phyloP scores from a whole-genome alignment of 2,329 filamentous ascomycete genomes.

The Ceratocystis colombiana region DNA sequence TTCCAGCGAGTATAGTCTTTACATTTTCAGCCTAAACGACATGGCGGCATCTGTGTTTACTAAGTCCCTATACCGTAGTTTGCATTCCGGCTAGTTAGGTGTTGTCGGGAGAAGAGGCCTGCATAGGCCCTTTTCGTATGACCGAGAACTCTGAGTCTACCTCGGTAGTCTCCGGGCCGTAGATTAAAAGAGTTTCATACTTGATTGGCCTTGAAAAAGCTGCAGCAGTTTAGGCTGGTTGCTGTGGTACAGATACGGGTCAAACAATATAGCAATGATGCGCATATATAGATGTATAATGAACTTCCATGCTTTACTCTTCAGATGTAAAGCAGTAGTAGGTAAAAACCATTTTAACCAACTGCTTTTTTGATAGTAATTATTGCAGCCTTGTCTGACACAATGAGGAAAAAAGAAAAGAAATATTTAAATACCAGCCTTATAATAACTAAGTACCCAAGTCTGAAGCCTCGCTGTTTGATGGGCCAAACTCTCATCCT shows the following conservation, averaged over 20 bases:
- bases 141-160: conserved; percentile 48
- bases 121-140: conserved; percentile 33
- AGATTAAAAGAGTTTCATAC: conserved; percentile 35
- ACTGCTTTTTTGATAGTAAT: neutral
- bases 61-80: neutral
- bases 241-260: conserved; percentile 58
- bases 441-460: neutral
- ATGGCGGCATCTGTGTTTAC: neutral
- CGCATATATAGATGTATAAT: neutral
- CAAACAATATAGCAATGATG: conserved; percentile 37
- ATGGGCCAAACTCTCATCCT: neutral
- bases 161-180: conserved; percentile 48
- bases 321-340: neutral
- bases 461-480: neutral
- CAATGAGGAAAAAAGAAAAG: too few relatives aligned
- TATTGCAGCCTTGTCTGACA: conserved; percentile 6
- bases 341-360: neutral
- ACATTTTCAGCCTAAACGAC: neutral
- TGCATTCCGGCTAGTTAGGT: conserved; percentile 44
- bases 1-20: neutral
- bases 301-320: neutral
- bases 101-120: conserved; percentile 40
- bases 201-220: conserved; percentile 49
- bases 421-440: too few relatives aligned
- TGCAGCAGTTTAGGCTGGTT: conserved; percentile 44